A percentile compares a stretch with the other conserved stretches of the same genome.
Evolutionary conservation across 1,284 basidiomycete species (phyloP).

Genomic region (Pseudomicrostroma phylloplanum): DNA sequence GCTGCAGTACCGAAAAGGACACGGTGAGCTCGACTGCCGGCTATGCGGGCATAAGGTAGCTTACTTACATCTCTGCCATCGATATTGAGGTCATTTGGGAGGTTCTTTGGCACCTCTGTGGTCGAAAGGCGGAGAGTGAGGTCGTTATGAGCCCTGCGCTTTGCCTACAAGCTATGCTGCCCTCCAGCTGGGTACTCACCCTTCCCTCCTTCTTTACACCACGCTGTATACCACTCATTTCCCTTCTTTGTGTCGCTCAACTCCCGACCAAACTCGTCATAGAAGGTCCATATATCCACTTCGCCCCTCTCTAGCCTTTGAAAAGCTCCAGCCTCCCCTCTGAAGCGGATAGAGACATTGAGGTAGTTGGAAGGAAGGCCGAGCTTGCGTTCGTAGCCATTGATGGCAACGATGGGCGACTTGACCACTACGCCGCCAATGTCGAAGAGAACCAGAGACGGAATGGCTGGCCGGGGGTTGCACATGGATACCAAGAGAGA

Average conservation of each 20-base stretch:
- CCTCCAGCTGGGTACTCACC: slow-evolving; percentile 17
- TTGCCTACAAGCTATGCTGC: not conserved
- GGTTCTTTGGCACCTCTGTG: not conserved
- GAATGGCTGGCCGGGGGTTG: slow-evolving; percentile 1
- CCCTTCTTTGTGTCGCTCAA: slow-evolving; percentile 35
- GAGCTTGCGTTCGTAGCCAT: slow-evolving; percentile 34
- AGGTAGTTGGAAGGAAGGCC: slow-evolving; percentile 48
- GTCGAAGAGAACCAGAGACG: slow-evolving; percentile 45
- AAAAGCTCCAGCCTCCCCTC: slow-evolving; percentile 47
- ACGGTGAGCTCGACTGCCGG: not conserved
- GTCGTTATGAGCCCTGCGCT: not conserved
- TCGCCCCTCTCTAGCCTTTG: slow-evolving; percentile 49
- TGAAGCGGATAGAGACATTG: slow-evolving; percentile 49
- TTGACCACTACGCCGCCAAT: slow-evolving; percentile 51
- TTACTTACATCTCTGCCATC: slow-evolving; percentile 28
- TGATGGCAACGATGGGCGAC: slow-evolving; percentile 45
- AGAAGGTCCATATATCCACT: slow-evolving; percentile 46
- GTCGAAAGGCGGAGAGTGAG: too few relatives aligned
- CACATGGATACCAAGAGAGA: not conserved
- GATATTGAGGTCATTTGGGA: slow-evolving; percentile 19
- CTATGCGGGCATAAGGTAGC: not conserved
- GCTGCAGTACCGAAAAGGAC: slow-evolving; percentile 20
- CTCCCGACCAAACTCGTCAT: slow-evolving; percentile 41
- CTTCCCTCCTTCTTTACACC: slow-evolving; percentile 36
- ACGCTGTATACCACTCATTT: slow-evolving; percentile 36